Evolutionary conservation across 495 filamentous ascomycete genomes (phyloP).

Genomic region (Penicillium coprophilum): DNA sequence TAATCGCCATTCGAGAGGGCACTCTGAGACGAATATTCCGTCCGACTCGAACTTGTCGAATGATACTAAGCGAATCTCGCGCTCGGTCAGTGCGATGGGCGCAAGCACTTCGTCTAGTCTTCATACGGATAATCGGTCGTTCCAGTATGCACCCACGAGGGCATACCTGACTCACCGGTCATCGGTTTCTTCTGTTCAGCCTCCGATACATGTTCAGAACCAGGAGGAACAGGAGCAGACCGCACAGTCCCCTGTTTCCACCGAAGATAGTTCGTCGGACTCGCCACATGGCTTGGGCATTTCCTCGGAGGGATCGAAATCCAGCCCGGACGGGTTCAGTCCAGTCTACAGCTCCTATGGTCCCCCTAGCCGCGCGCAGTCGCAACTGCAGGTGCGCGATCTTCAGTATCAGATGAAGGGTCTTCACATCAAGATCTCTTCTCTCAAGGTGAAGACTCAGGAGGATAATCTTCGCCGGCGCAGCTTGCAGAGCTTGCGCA

Average conservation of each 20-base stretch:
- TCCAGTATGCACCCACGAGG: conserved; percentile 40
- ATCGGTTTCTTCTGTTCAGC: conserved; percentile 34
- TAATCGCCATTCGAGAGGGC: conserved; percentile 55
- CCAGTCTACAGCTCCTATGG: conserved; percentile 37
- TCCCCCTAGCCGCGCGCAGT: conserved; percentile 46
- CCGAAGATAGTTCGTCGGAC: conserved; percentile 24
- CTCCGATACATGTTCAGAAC: conserved; percentile 14
- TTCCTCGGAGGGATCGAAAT: conserved; percentile 27
- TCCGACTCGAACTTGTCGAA: conserved; percentile 33
- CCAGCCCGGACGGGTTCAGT: conserved; percentile 37
- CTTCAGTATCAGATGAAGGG: conserved; percentile 92
- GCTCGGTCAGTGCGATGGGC: conserved; percentile 47
- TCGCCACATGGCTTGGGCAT: conserved; percentile 35
- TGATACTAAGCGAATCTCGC: conserved; percentile 32
- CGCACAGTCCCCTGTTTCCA: conserved; percentile 13
- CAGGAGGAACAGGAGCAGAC: conserved; percentile 9
- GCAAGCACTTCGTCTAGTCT: conserved; percentile 38
- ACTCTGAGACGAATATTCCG: conserved; percentile 57
- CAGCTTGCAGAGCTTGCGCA: conserved; percentile 80
- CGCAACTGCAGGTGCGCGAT: conserved; percentile 71
- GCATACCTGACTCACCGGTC: conserved; percentile 43
- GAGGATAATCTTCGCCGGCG: conserved; percentile 80
- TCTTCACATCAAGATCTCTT: conserved; percentile 87
- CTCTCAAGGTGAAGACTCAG: conserved; percentile 74
- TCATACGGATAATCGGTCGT: conserved; percentile 41